These are phyloP conservation scores for Rhynchospora pubera DNA, from an alignment of 176 grass and related monocot genomes.

Conservation along the genomic window DNA sequence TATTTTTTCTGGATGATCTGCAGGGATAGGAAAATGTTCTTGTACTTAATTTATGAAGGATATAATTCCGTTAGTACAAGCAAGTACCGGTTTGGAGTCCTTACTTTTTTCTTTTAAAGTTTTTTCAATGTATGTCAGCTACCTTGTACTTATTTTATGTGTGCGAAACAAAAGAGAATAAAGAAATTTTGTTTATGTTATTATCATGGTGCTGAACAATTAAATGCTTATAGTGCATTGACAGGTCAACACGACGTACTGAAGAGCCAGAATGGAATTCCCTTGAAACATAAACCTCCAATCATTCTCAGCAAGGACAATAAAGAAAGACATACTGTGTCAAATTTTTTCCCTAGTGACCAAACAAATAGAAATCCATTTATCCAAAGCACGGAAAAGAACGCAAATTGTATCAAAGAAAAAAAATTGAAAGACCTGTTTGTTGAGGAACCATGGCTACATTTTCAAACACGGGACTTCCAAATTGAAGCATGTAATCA, in stretches of 20 bases:
- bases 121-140: background rate
- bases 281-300: conserved; percentile 35
- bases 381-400: conserved; percentile 11
- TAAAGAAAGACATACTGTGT: background rate
- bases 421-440: conserved; percentile 33
- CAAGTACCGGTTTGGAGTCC: background rate
- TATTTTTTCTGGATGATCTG: background rate
- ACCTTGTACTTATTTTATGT: background rate
- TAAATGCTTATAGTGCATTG: conserved; percentile 92
- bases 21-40: background rate
- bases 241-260: conserved; percentile 62
- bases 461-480: conserved; percentile 28
- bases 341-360: conserved; percentile 18
- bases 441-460: conserved; percentile 77
- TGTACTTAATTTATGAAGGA: background rate
- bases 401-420: conserved; percentile 8
- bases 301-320: background rate
- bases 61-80: background rate
- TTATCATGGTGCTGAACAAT: conserved; percentile 75
- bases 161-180: background rate
- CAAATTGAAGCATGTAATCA: conserved; percentile 23
- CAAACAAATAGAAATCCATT: conserved; percentile 17
- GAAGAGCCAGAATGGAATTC: conserved; percentile 45
- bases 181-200: background rate
- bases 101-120: background rate